phyloP scores from a whole-genome alignment of 306 rosid genomes.

The Lupinus albus region DNA sequence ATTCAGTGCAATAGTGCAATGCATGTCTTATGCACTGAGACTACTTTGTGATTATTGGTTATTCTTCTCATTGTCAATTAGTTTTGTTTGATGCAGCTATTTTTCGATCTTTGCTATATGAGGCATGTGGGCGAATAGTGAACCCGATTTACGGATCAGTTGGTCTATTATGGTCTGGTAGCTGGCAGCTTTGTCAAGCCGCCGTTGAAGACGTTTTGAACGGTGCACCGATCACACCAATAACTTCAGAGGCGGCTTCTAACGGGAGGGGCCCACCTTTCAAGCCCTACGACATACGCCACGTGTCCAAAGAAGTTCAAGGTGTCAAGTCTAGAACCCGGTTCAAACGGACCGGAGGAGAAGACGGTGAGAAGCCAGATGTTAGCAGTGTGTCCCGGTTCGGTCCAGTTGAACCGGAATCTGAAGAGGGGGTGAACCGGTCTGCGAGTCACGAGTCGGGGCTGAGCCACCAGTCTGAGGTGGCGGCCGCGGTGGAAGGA shows the following conservation, averaged over 20 bases:
- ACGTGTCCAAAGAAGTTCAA: slow-evolving; percentile 56
- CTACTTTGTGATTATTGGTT: no score
- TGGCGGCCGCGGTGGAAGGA: slow-evolving; percentile 51
- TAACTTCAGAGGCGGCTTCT: slow-evolving; percentile 65
- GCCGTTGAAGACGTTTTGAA: slow-evolving; percentile 93
- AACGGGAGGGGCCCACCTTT: slow-evolving; percentile 69
- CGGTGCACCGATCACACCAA: slow-evolving; percentile 79
- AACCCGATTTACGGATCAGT: slow-evolving; percentile 96
- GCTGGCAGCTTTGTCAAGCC: slow-evolving; percentile 89
- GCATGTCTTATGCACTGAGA: no score
- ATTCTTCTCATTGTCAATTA: no score
- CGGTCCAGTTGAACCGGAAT: slow-evolving; percentile 1
- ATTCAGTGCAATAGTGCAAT: no score
- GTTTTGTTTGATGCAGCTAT: no score
- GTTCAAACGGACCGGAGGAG: slow-evolving; percentile 37
- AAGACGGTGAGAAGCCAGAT: slow-evolving; percentile 43
- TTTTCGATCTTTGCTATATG: slow-evolving; percentile 83
- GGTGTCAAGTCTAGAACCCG: slow-evolving; percentile 60
- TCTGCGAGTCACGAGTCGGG: slow-evolving; percentile 73
- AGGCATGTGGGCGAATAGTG: slow-evolving; percentile 89
- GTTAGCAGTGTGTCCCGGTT: slow-evolving; percentile 6
- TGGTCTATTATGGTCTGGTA: slow-evolving; percentile 92
- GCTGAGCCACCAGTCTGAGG: slow-evolving; percentile 69
- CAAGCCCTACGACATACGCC: slow-evolving; percentile 86
- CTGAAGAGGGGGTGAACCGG: slow-evolving; percentile 43